Base-by-base conservation (phyloP, 2,329 filamentous ascomycete species). In the Alternaria viburni region DNA sequence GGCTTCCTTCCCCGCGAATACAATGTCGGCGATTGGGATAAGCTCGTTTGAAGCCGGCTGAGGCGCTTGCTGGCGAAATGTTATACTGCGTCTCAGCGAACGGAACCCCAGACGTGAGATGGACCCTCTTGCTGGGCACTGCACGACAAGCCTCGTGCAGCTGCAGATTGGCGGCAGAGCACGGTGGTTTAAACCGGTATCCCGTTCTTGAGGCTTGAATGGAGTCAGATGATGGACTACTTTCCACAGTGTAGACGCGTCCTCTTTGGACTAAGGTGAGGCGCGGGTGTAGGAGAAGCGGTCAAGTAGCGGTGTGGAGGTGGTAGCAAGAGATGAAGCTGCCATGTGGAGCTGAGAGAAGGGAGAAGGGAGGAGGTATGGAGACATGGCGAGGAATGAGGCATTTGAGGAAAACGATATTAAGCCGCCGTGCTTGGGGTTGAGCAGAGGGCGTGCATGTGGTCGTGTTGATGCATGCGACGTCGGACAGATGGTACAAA, bases 161-260 rank as follows among this genome's bases (percentile, higher is more conserved):
- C 25, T 47, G 50, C 57, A 64, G 54, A 30, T 47, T 59, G 36
- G 57, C 57, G 54, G 46, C 19, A 51, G 26, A 21, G 49, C 32
- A 47, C 45, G 59, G 47, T 67, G 57, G 61, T 57, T 69, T 63
- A 69, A 73, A 70, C 66, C 60, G 64, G 64, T 51, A 68, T 52
- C 52, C 60, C 65, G 66, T 59, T 51, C 63, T 57, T 59, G 61
- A 59, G 57, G 65, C 52, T 62, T 57, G 49, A 50, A 64, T 54
- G 49, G 46, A 64, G 71, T 79, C 77, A 78, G 71, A 77, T 77
- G 76, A 78, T 69, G 56, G 46, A 25, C 13, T 56, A 41, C 36
- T 41, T 41, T 41, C 36, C 17, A 67, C 58, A 64, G 59, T 62
- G 64, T 54, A 69, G 67, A 62, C 66, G 43, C 55, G 50, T 57